Conservation (phyloP, 2,329 filamentous ascomycete genomes). For the Penicillium sp. region DNA sequence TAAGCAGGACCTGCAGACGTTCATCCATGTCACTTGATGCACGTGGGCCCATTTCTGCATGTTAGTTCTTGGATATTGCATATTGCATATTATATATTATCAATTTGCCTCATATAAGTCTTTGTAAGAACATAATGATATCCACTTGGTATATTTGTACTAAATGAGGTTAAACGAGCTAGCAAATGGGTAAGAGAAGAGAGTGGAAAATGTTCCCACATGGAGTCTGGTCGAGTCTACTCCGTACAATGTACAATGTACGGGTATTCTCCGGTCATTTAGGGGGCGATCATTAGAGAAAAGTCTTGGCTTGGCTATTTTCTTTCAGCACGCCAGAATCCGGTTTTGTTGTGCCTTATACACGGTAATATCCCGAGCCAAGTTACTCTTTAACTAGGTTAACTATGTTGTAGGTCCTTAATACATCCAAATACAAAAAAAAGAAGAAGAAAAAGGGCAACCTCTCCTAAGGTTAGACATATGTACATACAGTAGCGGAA, state of each 20-base stretch:
- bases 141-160: neutral
- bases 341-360: neutral
- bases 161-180: neutral
- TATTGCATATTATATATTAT: neutral
- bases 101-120: too few relatives aligned
- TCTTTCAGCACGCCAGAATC: neutral
- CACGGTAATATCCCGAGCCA: neutral
- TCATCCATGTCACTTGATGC: constrained; percentile 6
- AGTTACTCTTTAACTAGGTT: neutral
- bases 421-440: neutral
- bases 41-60: constrained; percentile 11
- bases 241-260: neutral
- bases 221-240: constrained; percentile 1
- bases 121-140: neutral
- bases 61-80: neutral
- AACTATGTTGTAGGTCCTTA: neutral
- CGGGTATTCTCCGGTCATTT: constrained; percentile 6
- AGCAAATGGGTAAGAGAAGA: neutral
- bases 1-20: constrained; percentile 6
- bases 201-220: neutral
- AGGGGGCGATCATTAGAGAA: neutral
- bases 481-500: neutral
- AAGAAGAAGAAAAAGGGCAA: neutral
- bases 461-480: too few relatives aligned
- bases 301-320: neutral